phyloP scores from a whole-genome alignment of 2,329 filamentous ascomycete genomes.

The Ophiostoma angusticollis region DNA sequence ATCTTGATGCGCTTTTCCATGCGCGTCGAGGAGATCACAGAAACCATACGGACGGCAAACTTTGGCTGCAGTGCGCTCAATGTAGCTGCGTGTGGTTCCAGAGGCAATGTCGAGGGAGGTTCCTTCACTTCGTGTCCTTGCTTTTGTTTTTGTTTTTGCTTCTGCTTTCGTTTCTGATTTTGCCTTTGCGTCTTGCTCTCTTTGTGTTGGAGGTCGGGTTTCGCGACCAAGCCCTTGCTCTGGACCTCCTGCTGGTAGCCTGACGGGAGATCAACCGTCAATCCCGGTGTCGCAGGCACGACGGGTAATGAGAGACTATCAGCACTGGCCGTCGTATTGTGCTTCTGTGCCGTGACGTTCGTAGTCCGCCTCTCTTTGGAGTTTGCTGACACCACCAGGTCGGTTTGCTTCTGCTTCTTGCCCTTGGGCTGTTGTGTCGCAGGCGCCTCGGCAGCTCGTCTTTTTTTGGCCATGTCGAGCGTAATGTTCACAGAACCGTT shows the following conservation, averaged over 20 bases:
- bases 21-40: constrained; percentile 46
- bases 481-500: too few species aligned
- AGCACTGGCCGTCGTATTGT: background rate
- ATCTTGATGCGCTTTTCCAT: constrained; percentile 42
- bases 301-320: background rate
- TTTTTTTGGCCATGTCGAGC: too few species aligned
- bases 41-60: constrained; percentile 38
- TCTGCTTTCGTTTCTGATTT: constrained; percentile 18
- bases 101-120: constrained; percentile 16
- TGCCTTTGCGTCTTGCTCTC: constrained; percentile 13
- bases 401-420: constrained; percentile 8
- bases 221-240: too few species aligned
- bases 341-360: background rate
- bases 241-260: background rate
- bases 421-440: background rate
- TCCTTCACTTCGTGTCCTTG: constrained; percentile 7
- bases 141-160: constrained; percentile 22
- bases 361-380: too few species aligned
- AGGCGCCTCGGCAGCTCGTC: background rate
- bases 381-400: background rate
- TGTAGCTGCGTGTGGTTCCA: constrained; percentile 28
- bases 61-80: constrained; percentile 30
- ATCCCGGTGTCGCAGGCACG: constrained; percentile 8
- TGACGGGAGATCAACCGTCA: background rate
- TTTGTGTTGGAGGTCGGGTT: too few species aligned